These are phyloP conservation scores for Trichomonascus vanleenenianus DNA, from an alignment of 805 yeast species.

Conservation along the genomic window DNA sequence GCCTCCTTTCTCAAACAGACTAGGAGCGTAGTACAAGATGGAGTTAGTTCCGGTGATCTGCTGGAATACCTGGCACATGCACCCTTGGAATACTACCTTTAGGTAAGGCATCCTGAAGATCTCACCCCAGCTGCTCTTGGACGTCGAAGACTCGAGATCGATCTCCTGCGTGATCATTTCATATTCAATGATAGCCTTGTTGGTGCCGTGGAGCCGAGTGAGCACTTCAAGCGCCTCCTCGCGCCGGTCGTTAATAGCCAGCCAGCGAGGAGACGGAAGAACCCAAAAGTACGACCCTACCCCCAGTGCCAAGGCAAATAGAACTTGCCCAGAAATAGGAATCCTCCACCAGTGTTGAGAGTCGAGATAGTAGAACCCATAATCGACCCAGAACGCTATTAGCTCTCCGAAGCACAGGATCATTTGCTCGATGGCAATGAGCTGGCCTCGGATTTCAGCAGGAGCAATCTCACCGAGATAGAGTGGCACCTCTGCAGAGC, in stretches of 20 bases:
- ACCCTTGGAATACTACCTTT: slow-evolving; percentile 37
- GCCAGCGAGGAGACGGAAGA: slow-evolving; percentile 46
- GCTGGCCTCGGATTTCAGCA: slow-evolving; percentile 69
- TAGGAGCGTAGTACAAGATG: slow-evolving; percentile 62
- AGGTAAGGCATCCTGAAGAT: slow-evolving; percentile 43
- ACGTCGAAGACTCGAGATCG: slow-evolving; percentile 42
- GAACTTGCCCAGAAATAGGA: slow-evolving; percentile 40
- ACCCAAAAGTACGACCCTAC: slow-evolving; percentile 29
- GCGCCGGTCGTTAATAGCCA: slow-evolving; percentile 19
- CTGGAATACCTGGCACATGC: slow-evolving; percentile 45
- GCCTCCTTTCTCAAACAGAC: slow-evolving; percentile 47
- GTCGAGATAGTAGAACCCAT: slow-evolving; percentile 27
- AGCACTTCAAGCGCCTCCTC: slow-evolving; percentile 20
- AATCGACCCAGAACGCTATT: slow-evolving; percentile 12
- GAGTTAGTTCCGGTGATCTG: slow-evolving; percentile 70
- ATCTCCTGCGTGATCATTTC: slow-evolving; percentile 53
- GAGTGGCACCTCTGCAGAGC: slow-evolving; percentile 67
- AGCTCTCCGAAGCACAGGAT: slow-evolving; percentile 10
- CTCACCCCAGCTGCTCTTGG: slow-evolving; percentile 36
- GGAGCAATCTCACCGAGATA: slow-evolving; percentile 79
- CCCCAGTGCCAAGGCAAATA: slow-evolving; percentile 38
- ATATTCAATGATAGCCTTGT: slow-evolving; percentile 43
- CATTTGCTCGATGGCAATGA: slow-evolving; percentile 62
- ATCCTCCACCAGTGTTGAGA: slow-evolving; percentile 33
- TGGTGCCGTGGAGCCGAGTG: slow-evolving; percentile 16